Evolutionary conservation across 352 stramenopile genomes (phyloP).

Genomic region (Globisporangium spiculum): DNA sequence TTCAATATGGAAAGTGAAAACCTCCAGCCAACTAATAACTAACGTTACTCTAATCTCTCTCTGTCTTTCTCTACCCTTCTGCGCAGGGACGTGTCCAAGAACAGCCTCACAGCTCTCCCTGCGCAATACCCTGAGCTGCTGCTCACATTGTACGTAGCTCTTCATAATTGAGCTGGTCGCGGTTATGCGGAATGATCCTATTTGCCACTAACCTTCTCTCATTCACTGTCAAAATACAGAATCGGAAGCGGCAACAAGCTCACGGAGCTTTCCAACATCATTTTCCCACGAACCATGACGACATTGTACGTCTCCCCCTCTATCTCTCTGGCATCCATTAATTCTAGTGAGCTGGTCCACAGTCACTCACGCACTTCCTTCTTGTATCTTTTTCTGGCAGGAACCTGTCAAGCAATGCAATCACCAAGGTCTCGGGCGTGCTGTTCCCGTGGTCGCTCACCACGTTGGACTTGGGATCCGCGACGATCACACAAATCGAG

Average conservation of each 20-base stretch:
- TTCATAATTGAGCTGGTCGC: neutral
- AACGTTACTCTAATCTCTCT: neutral
- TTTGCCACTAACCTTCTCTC: neutral
- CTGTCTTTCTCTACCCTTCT: neutral
- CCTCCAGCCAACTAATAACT: neutral
- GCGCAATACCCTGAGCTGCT: slow-evolving; percentile 27
- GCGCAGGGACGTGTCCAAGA: slow-evolving; percentile 44
- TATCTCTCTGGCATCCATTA: neutral
- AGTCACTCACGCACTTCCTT: neutral
- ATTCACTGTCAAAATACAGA: slow-evolving; percentile 1
- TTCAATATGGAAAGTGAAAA: neutral
- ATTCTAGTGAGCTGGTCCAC: neutral
- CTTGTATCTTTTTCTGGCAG: neutral
- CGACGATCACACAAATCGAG: slow-evolving; percentile 63
- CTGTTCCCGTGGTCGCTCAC: slow-evolving; percentile 51
- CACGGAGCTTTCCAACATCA: slow-evolving; percentile 42
- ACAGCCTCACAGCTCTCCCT: slow-evolving; percentile 38
- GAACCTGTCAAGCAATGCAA: slow-evolving; percentile 58
- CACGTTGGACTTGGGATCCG: slow-evolving; percentile 41
- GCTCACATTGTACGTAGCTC: slow-evolving; percentile 30
- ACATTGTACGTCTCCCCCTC: slow-evolving; percentile 21
- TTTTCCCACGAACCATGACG: slow-evolving; percentile 44
- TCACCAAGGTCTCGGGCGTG: slow-evolving; percentile 52
- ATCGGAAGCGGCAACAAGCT: slow-evolving; percentile 47
- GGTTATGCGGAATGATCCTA: neutral